These are phyloP conservation scores for Filobasidium floriforme DNA, from an alignment of 768 basidiomycete species.

Conservation along the genomic window DNA sequence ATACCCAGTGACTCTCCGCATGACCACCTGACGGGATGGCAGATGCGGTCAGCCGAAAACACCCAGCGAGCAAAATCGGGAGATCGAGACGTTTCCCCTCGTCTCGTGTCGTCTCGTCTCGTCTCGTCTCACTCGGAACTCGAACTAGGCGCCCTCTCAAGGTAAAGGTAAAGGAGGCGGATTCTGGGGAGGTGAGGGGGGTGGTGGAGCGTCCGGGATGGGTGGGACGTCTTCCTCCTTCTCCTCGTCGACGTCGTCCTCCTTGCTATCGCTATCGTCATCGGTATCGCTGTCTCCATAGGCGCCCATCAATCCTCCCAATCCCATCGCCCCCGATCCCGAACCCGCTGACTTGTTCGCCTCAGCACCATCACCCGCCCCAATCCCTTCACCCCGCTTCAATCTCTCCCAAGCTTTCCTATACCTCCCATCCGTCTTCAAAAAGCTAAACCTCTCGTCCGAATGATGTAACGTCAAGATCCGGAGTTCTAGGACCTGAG, in stretches of 20 bases:
- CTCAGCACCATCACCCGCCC: conserved; percentile 22
- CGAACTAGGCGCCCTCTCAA: too few relatives aligned
- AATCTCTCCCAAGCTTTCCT: conserved; percentile 56
- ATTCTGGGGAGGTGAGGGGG: neutral
- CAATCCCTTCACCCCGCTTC: conserved; percentile 46
- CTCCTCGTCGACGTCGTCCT: neutral
- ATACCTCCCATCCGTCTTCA: conserved; percentile 62
- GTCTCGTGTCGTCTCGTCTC: too few relatives aligned
- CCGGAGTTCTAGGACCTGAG: conserved; percentile 74
- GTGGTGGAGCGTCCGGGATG: neutral
- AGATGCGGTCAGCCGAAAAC: too few relatives aligned
- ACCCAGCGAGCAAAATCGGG: too few relatives aligned
- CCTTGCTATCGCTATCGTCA: neutral
- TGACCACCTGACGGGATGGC: too few relatives aligned
- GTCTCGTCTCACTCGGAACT: too few relatives aligned
- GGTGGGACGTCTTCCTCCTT: neutral
- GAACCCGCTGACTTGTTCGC: conserved; percentile 24
- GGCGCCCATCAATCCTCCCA: conserved; percentile 41
- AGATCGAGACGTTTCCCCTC: too few relatives aligned
- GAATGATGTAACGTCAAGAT: conserved; percentile 77
- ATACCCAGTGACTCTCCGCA: too few relatives aligned
- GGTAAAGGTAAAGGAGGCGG: neutral
- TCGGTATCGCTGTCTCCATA: conserved; percentile 48
- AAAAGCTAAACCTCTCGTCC: conserved; percentile 71
- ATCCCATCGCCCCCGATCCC: conserved; percentile 11